Base-by-base conservation (phyloP, 768 basidiomycete species). In the Mycena vulgaris region DNA sequence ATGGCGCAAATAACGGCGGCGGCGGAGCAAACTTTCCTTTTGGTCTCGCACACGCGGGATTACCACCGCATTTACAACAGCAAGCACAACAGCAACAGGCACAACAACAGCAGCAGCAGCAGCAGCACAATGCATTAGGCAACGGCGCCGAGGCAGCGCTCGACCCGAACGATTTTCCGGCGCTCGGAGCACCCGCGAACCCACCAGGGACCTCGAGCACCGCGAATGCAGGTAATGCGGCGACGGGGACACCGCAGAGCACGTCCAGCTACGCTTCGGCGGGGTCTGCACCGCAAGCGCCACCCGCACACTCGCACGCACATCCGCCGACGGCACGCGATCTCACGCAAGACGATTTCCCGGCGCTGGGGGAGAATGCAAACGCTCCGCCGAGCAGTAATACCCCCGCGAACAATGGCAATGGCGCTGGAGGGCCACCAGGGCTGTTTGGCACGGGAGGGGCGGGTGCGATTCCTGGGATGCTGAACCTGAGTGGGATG, bases 281-380 rank as follows among this genome's bases (percentile, higher is more conserved):
- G 52, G 95, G 93, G 76, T 95, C 95, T 80, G 94, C 95, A 52
- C 93, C 86, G 66, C 94, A 95, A 51, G 76, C 80, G 55, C 78
- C 81, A 45, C 80, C 75, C 52, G 75, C 80, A 64, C 80, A 78
- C 70, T 25, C 67, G 8, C 68, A 69, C n/a, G 39, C 64, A n/a
- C 67, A 68, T 27, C 51, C 58, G 2, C 51, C 69, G 33, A 86
- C 88, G 73, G 80, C 88, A 65, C 85, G 91, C 76, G 91, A 92
- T 78, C 93, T 96, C 69, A 93, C 92, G n/a, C 89, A 92, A 45
- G 94, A 95, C 74, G 95, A 96, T 83, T 96, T 96, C 78, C 95
- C 95, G 58, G 95, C 95, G 21, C 83, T 96, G 30, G 92, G 94
- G 14, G 92, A 91, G 60, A 90, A 88, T n/a, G n/a, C n/a, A n/a